Base-by-base conservation (phyloP, 306 rosid genomes). In the Begonia fuchsioides region DNA sequence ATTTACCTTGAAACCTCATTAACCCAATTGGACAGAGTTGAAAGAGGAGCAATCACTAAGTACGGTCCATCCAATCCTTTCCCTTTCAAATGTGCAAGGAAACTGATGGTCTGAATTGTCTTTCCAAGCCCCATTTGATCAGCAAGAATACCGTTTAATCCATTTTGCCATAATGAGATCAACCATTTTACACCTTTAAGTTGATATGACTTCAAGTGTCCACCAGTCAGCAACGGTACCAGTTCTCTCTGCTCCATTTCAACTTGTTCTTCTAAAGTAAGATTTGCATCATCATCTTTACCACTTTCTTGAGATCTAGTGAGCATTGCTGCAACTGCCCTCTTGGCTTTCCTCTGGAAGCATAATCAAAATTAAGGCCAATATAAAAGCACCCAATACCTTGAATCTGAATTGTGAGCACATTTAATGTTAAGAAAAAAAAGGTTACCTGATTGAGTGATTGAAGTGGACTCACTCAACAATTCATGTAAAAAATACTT, bases 51-150 rank as follows among this genome's bases (percentile, higher is more conserved):
- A 59, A 92, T 75, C 32, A 92, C 70, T 63, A 85, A 67, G 62
- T 92, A 92, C 12, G 98, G 98, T 43, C 96, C 96, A 73, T 82
- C 72, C 67, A 92, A 55, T 58, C 94, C 94, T 46, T 77, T 82
- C 16, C 79, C 78, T 67, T 81, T 90, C 10, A 90, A 63, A 77
- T 90, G 98, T 43, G 94, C 61, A 53, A 92, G 81, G 62, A 92
- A 86, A 60, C 87, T 86, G 61, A 92, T 85, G 5, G 98, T 82
- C 66, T 92, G 98, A 63, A 92, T 92, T 13, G 98, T 92, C 84
- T 92, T 92, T 61, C 98, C 98, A 32, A 92, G 98, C 53, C 98
- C 98, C 98, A 92, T 92, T 75, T 92, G 98, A 72, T 92, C 98
- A 26, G 98, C 98, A 49, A 85, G 95, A 68, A 92, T 92, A 56